Evolutionary conservation across 805 yeast species (phyloP).

Genomic region (Candida glaebosa): DNA sequence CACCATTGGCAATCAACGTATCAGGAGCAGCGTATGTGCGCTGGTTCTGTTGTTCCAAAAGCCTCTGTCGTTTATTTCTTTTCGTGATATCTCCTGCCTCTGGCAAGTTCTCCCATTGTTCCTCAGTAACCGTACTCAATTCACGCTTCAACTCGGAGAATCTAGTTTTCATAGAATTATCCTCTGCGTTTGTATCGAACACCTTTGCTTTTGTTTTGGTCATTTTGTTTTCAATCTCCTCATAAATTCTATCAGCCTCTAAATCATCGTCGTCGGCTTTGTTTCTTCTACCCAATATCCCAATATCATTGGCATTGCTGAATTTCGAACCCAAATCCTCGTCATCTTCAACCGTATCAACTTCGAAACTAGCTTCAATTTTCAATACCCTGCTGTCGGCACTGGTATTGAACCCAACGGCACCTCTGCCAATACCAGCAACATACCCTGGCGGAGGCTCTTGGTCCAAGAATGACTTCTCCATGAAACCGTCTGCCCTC

Average conservation of each 20-base stretch:
- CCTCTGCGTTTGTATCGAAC: constrained; percentile 12
- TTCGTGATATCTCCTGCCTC: constrained; percentile 87
- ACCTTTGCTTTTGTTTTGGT: constrained; percentile 7
- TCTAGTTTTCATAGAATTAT: constrained; percentile 27
- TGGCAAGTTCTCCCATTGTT: constrained; percentile 80
- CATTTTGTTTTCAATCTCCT: constrained; percentile 58
- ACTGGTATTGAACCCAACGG: constrained; percentile 85
- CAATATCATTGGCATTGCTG: constrained; percentile 25
- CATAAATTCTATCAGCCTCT: constrained; percentile 75
- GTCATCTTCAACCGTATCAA: constrained; percentile 17
- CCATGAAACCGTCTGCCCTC: constrained; percentile 6
- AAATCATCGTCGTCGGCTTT: constrained; percentile 52
- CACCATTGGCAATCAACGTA: constrained; percentile 39
- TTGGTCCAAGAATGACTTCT: constrained; percentile 66
- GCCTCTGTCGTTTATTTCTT: constrained; percentile 67
- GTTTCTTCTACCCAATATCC: constrained; percentile 25
- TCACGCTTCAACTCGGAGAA: constrained; percentile 69
- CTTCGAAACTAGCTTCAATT: constrained; percentile 22
- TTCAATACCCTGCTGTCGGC: constrained; percentile 61
- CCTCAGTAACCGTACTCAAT: constrained; percentile 54
- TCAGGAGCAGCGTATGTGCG: constrained; percentile 86
- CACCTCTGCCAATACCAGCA: constrained; percentile 94
- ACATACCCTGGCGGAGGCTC: constrained; percentile 87
- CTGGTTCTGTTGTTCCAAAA: constrained; percentile 57
- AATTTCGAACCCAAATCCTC: constrained; percentile 24